phyloP scores from a whole-genome alignment of 192 early-diverging fungal species.

The Phlyctochytrium planicorne region DNA sequence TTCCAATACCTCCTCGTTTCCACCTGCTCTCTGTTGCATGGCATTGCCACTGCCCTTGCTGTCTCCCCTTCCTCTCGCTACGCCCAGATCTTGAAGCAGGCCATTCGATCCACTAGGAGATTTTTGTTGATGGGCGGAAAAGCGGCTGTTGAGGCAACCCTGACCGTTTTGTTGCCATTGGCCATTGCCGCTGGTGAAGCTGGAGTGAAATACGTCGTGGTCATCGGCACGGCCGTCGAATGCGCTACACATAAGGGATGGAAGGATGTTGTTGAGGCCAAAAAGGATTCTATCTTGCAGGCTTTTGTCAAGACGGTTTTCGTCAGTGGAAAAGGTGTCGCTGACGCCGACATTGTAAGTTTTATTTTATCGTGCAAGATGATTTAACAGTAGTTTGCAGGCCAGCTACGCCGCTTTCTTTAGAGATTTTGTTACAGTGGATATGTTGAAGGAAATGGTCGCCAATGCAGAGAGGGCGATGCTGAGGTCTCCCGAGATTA shows the following conservation, averaged over 20 bases:
- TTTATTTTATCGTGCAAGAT: conserved; percentile 26
- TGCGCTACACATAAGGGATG: conserved; percentile 13
- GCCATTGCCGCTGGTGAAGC: conserved; percentile 19
- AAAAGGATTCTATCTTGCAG: conserved; percentile 50
- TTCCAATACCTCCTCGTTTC: background rate
- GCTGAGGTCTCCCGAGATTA: conserved; percentile 82
- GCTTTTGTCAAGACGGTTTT: conserved; percentile 57
- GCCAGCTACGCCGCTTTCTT: conserved; percentile 64
- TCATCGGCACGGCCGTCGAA: conserved; percentile 11
- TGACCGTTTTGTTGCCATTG: conserved; percentile 3
- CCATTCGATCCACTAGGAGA: conserved; percentile 29
- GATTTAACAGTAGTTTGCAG: too few species aligned
- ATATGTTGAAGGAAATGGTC: conserved; percentile 59
- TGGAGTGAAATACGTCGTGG: background rate
- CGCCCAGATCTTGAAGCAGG: conserved; percentile 58
- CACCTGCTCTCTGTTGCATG: background rate
- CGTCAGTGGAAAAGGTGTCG: conserved; percentile 49
- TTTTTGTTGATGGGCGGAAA: conserved; percentile 16
- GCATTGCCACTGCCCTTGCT: background rate
- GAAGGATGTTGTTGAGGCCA: conserved; percentile 26
- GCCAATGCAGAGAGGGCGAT: conserved; percentile 72
- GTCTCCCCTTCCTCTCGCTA: conserved; percentile 12
- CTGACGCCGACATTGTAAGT: conserved; percentile 46
- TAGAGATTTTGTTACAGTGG: conserved; percentile 46
- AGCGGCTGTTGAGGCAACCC: conserved; percentile 11